Percentiles rank a stretch among this genome's conserved stretches.
Conservation (phyloP, 306 rosid species). For the Neltuma alba region DNA sequence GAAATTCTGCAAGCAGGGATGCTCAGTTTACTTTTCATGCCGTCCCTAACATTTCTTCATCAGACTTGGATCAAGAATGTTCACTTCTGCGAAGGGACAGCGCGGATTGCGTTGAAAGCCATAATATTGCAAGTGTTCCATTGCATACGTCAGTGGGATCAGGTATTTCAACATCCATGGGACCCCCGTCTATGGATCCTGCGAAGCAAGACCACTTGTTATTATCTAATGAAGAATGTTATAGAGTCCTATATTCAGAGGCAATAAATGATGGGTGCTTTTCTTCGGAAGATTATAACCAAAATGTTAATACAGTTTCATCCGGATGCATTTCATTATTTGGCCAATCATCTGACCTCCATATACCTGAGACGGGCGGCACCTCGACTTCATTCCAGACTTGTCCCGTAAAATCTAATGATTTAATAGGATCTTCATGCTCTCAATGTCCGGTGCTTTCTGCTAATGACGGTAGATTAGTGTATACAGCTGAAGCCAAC, state of each 20-base stretch:
- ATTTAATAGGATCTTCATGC: slow-evolving; percentile 44
- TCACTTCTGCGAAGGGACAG: slow-evolving; percentile 57
- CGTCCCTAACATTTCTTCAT: slow-evolving; percentile 57
- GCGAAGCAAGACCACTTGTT: slow-evolving; percentile 55
- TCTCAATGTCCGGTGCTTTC: slow-evolving; percentile 49
- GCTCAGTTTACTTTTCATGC: slow-evolving; percentile 53
- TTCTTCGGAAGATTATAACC: slow-evolving; percentile 51
- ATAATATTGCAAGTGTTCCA: slow-evolving; percentile 45
- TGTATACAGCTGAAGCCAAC: slow-evolving; percentile 48
- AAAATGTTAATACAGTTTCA: slow-evolving; percentile 40
- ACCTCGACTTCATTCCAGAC: slow-evolving; percentile 38
- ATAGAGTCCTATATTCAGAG: slow-evolving; percentile 77
- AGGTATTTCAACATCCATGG: slow-evolving; percentile 47
- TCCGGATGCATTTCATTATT: slow-evolving; percentile 53
- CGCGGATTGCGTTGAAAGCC: slow-evolving; percentile 48
- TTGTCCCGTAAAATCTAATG: slow-evolving; percentile 37
- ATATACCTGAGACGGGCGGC: slow-evolving; percentile 40
- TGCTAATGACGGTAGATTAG: slow-evolving; percentile 53
- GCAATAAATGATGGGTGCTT: slow-evolving; percentile 53
- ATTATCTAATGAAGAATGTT: slow-evolving; percentile 85
- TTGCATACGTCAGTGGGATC: slow-evolving; percentile 58
- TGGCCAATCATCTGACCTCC: slow-evolving; percentile 48
- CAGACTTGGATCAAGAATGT: slow-evolving; percentile 56
- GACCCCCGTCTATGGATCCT: slow-evolving; percentile 43
- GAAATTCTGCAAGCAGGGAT: slow-evolving; percentile 50